Percentiles rank a stretch among this genome's conserved stretches.
Evolutionary conservation across 177 flowering plant genomes (phyloP).

Genomic region (Vitis hybrid): DNA sequence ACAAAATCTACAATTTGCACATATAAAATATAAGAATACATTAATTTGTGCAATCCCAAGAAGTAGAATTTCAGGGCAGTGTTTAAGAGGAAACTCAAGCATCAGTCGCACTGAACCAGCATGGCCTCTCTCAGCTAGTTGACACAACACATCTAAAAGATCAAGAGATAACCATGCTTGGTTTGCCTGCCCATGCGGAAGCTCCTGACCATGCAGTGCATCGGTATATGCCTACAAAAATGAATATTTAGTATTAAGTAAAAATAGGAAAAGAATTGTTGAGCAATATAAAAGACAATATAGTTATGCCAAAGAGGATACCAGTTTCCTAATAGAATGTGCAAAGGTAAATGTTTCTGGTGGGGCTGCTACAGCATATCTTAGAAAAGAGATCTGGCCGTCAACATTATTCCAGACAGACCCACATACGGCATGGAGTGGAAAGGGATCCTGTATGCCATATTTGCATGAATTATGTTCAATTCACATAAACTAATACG

Average conservation of each 20-base stretch:
- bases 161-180: constrained; percentile 88
- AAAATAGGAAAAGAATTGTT: neutral
- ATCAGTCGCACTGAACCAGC: constrained; percentile 56
- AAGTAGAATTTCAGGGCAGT: constrained; percentile 81
- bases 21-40: constrained; percentile 36
- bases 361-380: constrained; percentile 73
- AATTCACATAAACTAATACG: neutral
- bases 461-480: neutral
- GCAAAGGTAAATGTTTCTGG: constrained; percentile 83
- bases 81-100: constrained; percentile 71
- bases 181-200: constrained; percentile 53
- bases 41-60: constrained; percentile 77
- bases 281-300: neutral
- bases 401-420: constrained; percentile 87
- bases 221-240: constrained; percentile 63
- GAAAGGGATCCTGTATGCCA: constrained; percentile 33
- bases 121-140: constrained; percentile 91
- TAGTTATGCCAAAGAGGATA: constrained; percentile 22
- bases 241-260: neutral
- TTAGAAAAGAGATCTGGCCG: constrained; percentile 88
- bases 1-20: neutral
- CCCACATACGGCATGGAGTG: constrained; percentile 84
- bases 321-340: constrained; percentile 75
- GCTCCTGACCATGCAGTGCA: constrained; percentile 50
- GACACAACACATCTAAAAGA: constrained; percentile 80